Evolutionary conservation across 2,329 filamentous ascomycete genomes (phyloP), one percentile per base, ranked within the genome.

Genomic region (Ceratocystis papillata): DNA sequence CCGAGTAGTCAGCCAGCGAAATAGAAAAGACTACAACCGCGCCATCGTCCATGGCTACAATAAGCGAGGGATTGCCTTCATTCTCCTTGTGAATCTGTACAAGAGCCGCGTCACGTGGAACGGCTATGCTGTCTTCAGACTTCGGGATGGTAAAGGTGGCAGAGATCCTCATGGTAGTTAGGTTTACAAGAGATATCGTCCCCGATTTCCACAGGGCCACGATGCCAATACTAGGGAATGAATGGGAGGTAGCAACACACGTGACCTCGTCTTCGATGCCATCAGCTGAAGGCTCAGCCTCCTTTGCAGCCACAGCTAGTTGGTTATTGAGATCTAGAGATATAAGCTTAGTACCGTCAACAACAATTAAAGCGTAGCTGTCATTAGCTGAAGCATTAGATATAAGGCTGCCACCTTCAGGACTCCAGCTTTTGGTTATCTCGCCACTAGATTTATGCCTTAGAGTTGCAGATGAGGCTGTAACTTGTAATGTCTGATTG

Each of bases 31-130:
- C 94, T 63, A 96, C 82, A 0, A 99, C 88, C 68, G 88, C 90
- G 3, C 94, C 94, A 75, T 97, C 93, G 61, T 95, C 90, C 82
- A 96, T 88, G 12, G 93, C 89, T 41, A 96, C 82, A 68, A 99
- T 88, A 0, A 99, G 79, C 0, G 89, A 96, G 0, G 90, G 87
- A 0, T 82, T 83, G 5, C 78, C 76, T 7, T 75, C 66, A 6
- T 76, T 71, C 5, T 80, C 79, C 15, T 87, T 86, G 57, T 96
- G 82, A 3, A 97, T 81, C 68, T 92, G 86, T 4, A 89, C 87
- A 6, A 97, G 81, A 0, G 87, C 83, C 33, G 97, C 81, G 63
- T 91, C 90, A 69, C 93, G 83, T 0, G 94, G 92, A 33, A 96
- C 86, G 0, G 90, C 90, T 6, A 87, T 82, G 55, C 84, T 86